These are phyloP conservation scores for Sugiyamaella neomexicana DNA, from an alignment of 1,139 yeast genomes.

Conservation along the genomic window DNA sequence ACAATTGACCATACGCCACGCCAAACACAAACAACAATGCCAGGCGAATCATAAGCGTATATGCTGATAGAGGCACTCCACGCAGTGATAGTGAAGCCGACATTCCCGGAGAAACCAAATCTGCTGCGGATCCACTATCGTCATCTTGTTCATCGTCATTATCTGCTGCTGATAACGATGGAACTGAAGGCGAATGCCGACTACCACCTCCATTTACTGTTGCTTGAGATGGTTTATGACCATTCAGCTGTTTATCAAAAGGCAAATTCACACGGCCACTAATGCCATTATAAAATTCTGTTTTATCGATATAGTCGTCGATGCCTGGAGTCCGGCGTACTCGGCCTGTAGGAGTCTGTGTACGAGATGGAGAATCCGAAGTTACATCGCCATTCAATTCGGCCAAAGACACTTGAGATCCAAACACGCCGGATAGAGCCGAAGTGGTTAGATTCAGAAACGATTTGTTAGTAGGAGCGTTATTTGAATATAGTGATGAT, in stretches of 20 bases:
- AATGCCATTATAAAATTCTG: conserved; percentile 2
- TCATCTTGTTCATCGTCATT: neutral
- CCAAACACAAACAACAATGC: conserved; percentile 37
- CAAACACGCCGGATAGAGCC: conserved; percentile 42
- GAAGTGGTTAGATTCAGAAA: conserved; percentile 35
- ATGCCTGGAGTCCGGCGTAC: conserved; percentile 4
- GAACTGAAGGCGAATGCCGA: conserved; percentile 6
- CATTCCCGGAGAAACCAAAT: neutral
- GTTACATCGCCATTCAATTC: conserved; percentile 42
- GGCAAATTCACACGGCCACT: conserved; percentile 4
- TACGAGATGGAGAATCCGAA: conserved; percentile 29
- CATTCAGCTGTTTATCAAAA: neutral
- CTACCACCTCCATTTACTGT: neutral
- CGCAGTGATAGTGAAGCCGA: conserved; percentile 18
- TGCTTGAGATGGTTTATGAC: neutral
- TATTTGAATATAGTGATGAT: neutral
- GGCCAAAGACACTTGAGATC: conserved; percentile 42
- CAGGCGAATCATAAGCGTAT: conserved; percentile 27
- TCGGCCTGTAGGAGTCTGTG: conserved; percentile 16
- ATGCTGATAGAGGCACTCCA: conserved; percentile 27
- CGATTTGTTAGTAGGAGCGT: conserved; percentile 20
- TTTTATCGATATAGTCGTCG: conserved; percentile 10
- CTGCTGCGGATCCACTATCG: conserved; percentile 1
- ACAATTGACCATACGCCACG: conserved; percentile 39
- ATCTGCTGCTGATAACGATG: conserved; percentile 1